These are phyloP conservation scores for Xylaria multiplex DNA, from an alignment of 2,329 filamentous ascomycete genomes.

Conservation along the genomic window DNA sequence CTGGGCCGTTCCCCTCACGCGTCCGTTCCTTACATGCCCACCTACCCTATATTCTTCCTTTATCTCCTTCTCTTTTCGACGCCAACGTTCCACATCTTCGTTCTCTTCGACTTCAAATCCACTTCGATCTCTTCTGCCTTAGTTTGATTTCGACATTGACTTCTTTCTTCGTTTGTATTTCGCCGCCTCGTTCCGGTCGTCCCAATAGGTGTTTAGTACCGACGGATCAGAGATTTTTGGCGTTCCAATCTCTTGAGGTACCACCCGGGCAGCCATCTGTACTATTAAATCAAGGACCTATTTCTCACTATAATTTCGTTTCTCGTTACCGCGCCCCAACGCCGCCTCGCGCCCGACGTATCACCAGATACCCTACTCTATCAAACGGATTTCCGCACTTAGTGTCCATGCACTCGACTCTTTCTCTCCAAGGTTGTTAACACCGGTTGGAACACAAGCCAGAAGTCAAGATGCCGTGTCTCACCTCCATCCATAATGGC, in stretches of 20 bases:
- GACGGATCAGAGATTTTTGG: neutral
- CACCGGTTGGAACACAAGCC: neutral
- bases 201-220: neutral
- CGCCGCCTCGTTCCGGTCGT: neutral
- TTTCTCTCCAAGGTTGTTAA: neutral
- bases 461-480: constrained; percentile 25
- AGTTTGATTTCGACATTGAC: constrained; percentile 8
- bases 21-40: neutral
- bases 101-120: constrained; percentile 6
- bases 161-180: constrained; percentile 14
- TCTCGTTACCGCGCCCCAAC: neutral
- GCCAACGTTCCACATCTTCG: constrained; percentile 5
- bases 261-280: neutral
- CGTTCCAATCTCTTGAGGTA: neutral
- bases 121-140: constrained; percentile 13
- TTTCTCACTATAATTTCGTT: constrained; percentile 13
- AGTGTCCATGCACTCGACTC: neutral
- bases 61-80: constrained; percentile 9
- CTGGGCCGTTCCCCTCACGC: neutral
- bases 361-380: neutral
- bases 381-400: neutral
- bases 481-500: constrained; percentile 29
- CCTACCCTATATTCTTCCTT: constrained; percentile 13
- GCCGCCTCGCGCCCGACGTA: neutral
- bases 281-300: neutral